Evolutionary conservation across 129 eudicot genomes (phyloP).

Genomic region (Kitagawia praeruptora): DNA sequence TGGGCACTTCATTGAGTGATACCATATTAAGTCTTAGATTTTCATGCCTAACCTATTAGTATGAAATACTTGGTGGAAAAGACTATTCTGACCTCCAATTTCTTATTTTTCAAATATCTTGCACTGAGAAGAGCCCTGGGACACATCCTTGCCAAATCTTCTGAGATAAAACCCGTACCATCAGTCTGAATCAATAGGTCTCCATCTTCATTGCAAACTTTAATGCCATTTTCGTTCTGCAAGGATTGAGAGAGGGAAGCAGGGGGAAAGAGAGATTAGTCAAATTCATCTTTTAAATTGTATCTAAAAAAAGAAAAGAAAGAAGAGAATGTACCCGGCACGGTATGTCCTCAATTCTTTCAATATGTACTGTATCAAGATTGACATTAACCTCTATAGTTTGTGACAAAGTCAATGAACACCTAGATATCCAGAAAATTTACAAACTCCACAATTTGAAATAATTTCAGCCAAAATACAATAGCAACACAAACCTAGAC

Average conservation of each 20-base stretch:
- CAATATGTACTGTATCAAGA: constrained; percentile 42
- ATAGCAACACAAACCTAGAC: constrained; percentile 45
- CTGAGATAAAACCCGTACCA: constrained; percentile 81
- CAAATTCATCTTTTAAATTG: no score
- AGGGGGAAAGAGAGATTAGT: neutral
- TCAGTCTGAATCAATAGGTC: constrained; percentile 63
- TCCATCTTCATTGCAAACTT: constrained; percentile 44
- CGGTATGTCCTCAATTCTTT: constrained; percentile 46
- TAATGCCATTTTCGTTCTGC: constrained; percentile 37
- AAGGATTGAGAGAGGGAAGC: neutral
- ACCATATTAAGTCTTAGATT: neutral
- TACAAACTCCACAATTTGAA: neutral
- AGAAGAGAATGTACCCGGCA: constrained; percentile 38
- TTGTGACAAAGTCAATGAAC: constrained; percentile 58
- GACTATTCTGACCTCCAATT: constrained; percentile 28
- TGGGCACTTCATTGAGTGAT: neutral
- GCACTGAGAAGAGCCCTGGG: constrained; percentile 40
- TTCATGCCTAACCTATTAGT: neutral
- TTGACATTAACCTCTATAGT: constrained; percentile 46
- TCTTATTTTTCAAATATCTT: constrained; percentile 21
- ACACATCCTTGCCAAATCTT: constrained; percentile 57
- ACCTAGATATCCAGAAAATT: constrained; percentile 34
- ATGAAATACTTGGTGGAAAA: neutral
- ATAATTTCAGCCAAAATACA: neutral
- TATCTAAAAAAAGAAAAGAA: no score